These are phyloP conservation scores for Piper betle DNA, from an alignment of 164 flowering plant genomes.

Conservation along the genomic window DNA sequence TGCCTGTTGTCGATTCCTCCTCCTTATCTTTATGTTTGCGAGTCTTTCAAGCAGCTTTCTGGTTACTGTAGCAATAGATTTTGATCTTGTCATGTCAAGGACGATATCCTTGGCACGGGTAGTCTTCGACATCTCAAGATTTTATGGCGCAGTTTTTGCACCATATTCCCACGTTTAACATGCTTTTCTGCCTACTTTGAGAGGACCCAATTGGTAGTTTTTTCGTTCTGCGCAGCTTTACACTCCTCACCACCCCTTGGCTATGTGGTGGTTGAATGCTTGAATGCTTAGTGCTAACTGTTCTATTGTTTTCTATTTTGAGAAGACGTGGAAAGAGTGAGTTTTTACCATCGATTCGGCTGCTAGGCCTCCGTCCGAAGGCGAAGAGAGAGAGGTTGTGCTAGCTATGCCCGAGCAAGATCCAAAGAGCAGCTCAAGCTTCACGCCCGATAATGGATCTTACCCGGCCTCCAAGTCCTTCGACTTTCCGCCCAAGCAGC, in stretches of 20 bases:
- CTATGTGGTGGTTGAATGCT: neutral
- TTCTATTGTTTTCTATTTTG: neutral
- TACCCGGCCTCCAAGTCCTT: constrained; percentile 6
- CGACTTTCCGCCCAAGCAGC: constrained; percentile 1
- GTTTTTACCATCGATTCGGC: constrained; percentile 11
- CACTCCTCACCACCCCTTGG: neutral
- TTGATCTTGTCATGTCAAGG: no score
- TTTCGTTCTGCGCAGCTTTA: neutral
- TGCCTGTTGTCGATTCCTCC: no score
- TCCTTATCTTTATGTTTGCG: no score
- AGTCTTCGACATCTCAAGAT: neutral
- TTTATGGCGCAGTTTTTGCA: neutral
- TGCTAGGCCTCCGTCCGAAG: neutral
- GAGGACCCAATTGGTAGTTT: neutral
- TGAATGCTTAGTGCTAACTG: neutral
- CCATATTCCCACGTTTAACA: neutral
- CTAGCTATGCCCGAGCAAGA: constrained; percentile 18
- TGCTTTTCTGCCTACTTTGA: neutral
- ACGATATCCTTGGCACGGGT: no score
- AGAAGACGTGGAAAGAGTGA: neutral
- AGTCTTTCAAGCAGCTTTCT: no score
- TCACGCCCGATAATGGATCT: neutral
- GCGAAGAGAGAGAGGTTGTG: constrained; percentile 17
- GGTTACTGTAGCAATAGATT: no score
- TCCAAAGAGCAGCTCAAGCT: neutral